Base-by-base conservation (phyloP, 2,329 filamentous ascomycete species). In the Triangularia setosa region DNA sequence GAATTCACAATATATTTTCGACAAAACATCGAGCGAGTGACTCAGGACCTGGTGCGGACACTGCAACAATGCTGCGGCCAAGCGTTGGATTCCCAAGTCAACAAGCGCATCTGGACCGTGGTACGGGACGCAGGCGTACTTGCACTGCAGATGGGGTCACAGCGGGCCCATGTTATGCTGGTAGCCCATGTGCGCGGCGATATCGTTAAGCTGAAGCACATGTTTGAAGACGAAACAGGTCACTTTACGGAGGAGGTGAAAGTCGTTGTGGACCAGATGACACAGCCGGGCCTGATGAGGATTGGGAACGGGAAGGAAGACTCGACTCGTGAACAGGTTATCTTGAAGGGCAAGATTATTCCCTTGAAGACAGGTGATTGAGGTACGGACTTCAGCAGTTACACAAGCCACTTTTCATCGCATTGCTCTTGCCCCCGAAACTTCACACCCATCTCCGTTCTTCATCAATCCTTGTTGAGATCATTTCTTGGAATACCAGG, bases 291-390 rank as follows among this genome's bases (percentile, higher is more conserved):
- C 28, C 27, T 64, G 44, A 44, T 21, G 44, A 56, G 62, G 30
- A 30, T 64, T 24, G 62, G 62, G 4, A 52, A 64, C 28, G 62
- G 62, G 9, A 64, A 55, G n/a, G 62, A 28, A 9, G 57, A 64
- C n/a, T n/a, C 57, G 11, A 18, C 24, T 7, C 35, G 21, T 3
- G 40, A 64, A 52, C 40, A 60, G 48, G 62, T 64, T 8, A 18
- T 64, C 1, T 16, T n/a, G 25, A 60, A 64, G 62, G 62, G 62
- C 5, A 44, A 28, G 23, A 54, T 56, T 23, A 44, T 64, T 24
- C 62, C 62, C 8, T 24, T 58, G 56, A 21, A 30, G 23, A 16
- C 28, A 4, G n/a, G 30, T 40, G 33, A 40, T 40, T 40, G 16
- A 40, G 33, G 11, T 28, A 28, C 27, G 27, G 27, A 28, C 8